Evolutionary conservation across 2,329 filamentous ascomycete genomes (phyloP), one percentile per base, ranked within the genome.

Genomic region (Calonectria henricotiae): DNA sequence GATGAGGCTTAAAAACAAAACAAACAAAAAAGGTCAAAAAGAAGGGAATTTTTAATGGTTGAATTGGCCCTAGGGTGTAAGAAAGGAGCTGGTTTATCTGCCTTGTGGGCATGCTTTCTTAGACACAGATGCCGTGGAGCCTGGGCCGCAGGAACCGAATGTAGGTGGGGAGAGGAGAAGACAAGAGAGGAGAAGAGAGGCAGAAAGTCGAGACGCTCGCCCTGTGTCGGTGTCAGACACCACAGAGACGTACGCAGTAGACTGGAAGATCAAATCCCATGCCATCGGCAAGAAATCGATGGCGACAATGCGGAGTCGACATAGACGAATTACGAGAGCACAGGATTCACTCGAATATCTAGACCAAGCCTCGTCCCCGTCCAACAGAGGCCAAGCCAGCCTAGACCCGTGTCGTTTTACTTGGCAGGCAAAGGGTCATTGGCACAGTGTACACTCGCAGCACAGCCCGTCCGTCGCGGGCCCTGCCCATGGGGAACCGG

Each of bases 401-500:
- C 55, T 37, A 61, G 55, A 44, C 55, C 51, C 39, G 23, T 20
- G 55, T 61, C 37, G 37, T 61, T 44, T 32, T 61, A 20, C 55
- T 61, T 61, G 55, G 55, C 55, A 61, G 9, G 13, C 23, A 58
- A 39, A 17, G 51, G 51, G 32, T 32, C 32, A 39, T 39, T n/a
- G 20, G 23, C 51, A 58, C 51, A 32, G 51, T 39, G 51, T 32
- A 25, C 51, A 17, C 51, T 39, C 51, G 12, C 51, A 58, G 35
- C 51, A 58, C 51, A 20, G 20, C 20, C 20, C 37, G 35, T 32
- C 51, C 51, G 51, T 58, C 51, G 30, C 51, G 51, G 35, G 51
- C 51, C 51, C 51, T 58, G 51, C 51, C 51, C 51, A 44, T 61
- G 55, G 55, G 55, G 55, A 61, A 61, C 55, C 55, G 55, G 55